These are phyloP conservation scores for Posidonia australis DNA, from an alignment of 106 monocot species.

Conservation along the genomic window DNA sequence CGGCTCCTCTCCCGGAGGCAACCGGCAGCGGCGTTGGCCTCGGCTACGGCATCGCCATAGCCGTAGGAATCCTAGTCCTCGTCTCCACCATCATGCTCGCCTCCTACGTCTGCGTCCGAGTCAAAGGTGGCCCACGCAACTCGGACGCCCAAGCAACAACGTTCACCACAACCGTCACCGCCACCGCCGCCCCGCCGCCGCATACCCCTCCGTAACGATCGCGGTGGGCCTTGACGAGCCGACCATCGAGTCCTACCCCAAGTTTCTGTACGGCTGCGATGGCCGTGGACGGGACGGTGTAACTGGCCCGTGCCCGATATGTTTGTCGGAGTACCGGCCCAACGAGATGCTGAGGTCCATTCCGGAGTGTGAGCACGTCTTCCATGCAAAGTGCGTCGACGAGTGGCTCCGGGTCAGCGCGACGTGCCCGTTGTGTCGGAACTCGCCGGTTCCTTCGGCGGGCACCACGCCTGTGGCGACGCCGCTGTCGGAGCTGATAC, in stretches of 20 bases:
- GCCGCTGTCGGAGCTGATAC: constrained; percentile 69
- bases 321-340: constrained; percentile 47
- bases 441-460: constrained; percentile 53
- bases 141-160: neutral
- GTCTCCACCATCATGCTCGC: constrained; percentile 82
- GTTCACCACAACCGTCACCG: constrained; percentile 5
- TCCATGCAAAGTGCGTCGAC: constrained; percentile 56
- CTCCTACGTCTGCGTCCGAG: constrained; percentile 74
- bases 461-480: constrained; percentile 41
- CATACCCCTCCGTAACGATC: neutral
- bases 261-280: constrained; percentile 22
- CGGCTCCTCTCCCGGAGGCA: neutral
- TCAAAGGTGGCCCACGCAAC: constrained; percentile 19
- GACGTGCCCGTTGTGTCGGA: constrained; percentile 71
- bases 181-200: constrained; percentile 2
- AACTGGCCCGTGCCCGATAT: constrained; percentile 52
- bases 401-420: constrained; percentile 66
- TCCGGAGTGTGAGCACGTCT: constrained; percentile 69
- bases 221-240: constrained; percentile 35
- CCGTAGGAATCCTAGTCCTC: constrained; percentile 69
- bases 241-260: constrained; percentile 59
- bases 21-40: constrained; percentile 39
- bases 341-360: constrained; percentile 37
- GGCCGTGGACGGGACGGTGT: neutral
- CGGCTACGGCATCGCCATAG: constrained; percentile 88